phyloP scores from a whole-genome alignment of 768 basidiomycete genomes.

The Boletellus ananas region DNA sequence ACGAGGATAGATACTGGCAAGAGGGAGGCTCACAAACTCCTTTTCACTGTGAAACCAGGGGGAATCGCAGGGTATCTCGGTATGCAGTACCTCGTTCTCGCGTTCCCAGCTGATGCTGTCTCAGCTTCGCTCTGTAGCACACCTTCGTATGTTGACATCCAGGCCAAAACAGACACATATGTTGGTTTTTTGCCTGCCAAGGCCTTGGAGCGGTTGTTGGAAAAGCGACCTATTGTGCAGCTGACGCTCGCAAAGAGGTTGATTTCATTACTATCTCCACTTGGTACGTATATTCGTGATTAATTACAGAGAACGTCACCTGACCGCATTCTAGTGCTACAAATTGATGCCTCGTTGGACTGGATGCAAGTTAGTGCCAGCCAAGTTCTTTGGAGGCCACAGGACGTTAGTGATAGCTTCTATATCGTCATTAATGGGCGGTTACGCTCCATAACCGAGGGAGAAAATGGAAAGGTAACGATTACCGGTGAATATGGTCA shows the following conservation, averaged over 20 bases:
- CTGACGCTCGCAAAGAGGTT: conserved; percentile 95
- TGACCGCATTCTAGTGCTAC: conserved; percentile 59
- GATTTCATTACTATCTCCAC: conserved; percentile 89
- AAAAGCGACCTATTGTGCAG: conserved; percentile 92
- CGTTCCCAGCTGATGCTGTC: conserved; percentile 1
- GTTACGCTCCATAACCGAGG: conserved; percentile 83
- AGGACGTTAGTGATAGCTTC: conserved; percentile 90
- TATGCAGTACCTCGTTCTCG: conserved; percentile 29
- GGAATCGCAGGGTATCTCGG: conserved; percentile 97
- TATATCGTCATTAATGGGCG: conserved; percentile 99
- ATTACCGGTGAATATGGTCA: conserved; percentile 95
- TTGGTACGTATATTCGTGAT: conserved; percentile 49
- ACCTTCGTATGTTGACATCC: conserved; percentile 94
- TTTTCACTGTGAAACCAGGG: conserved; percentile 95
- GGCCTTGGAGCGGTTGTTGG: conserved; percentile 85
- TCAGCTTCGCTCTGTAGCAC: conserved; percentile 86
- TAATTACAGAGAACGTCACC: not conserved
- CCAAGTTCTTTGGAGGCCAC: conserved; percentile 90
- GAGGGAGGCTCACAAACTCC: conserved; percentile 51
- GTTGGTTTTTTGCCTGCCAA: conserved; percentile 91
- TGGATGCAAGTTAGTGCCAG: conserved; percentile 98
- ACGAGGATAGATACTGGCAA: conserved; percentile 27
- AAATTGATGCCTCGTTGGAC: conserved; percentile 94
- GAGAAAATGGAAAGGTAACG: conserved; percentile 67
- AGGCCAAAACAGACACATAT: conserved; percentile 96